Evolutionary conservation across 2,329 filamentous ascomycete genomes (phyloP), one percentile per base, ranked within the genome.

Genomic region (Sphaceloma murrayae): DNA sequence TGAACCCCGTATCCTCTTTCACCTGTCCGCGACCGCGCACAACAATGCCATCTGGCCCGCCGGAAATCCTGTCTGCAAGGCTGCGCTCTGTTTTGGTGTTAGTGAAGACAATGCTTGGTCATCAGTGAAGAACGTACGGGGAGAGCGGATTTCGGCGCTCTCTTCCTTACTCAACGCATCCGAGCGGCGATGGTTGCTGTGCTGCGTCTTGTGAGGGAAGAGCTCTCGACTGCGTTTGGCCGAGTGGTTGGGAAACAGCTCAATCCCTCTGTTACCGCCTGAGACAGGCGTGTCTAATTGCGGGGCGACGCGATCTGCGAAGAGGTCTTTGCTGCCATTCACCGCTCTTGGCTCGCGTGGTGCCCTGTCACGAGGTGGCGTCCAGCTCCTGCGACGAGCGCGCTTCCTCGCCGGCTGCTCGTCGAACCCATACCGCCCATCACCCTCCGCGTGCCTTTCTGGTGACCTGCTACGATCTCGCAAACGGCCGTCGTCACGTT

Each of bases 391-490:
- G 48, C 62, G 62, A 17, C 67, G 62, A 54, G 66, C 47, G 57
- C 64, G 51, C 54, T 59, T 45, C 56, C 65, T 48, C 52, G 67
- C 61, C 34, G 73, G 62, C 11, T 70, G 67, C 19, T 74, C 68
- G n/a, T 56, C 58, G 51, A 72, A 72, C 5, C 68, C 68, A 27
- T 60, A 66, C 3, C 67, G 62, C 13, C 72, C 67, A 44, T 70
- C 65, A 13, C 72, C 67, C 42, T 70, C 65, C 9, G 65, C 69
- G 27, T 68, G 67, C 34, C 66, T 60, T 38, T 52, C 53, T 19
- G 77, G 77, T 5, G 76, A 80, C 13, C 75, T 75, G 56, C 75
- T 79, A 50, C 77, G 72, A 53, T 75, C 66, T 34, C 76, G 69
- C 34, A 77, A 47, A 36, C 72, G 67, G 26, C 72, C 71, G 24